Evolutionary conservation across 495 filamentous ascomycete species (phyloP).

Genomic region (Penicillium cinerascens): DNA sequence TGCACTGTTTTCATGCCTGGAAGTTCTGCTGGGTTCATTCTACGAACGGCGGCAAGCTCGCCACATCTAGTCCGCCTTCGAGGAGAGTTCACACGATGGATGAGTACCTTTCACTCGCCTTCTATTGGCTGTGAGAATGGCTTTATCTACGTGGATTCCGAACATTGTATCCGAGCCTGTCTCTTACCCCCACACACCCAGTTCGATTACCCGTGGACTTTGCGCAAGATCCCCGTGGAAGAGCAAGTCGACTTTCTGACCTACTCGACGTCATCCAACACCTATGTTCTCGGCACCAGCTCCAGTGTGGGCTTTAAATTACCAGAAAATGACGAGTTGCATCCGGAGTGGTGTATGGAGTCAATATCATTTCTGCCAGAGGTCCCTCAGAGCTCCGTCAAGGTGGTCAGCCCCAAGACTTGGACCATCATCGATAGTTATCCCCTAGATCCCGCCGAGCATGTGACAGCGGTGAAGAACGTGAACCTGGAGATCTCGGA

Average conservation of each 20-base stretch:
- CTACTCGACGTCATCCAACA: constrained; percentile 68
- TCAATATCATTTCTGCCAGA: constrained; percentile 61
- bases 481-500: constrained; percentile 88
- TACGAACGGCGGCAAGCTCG: constrained; percentile 69
- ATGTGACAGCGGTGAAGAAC: constrained; percentile 74
- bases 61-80: constrained; percentile 72
- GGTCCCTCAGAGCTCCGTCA: constrained; percentile 63
- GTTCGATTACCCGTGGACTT: constrained; percentile 68
- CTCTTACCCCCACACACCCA: constrained; percentile 61
- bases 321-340: constrained; percentile 77
- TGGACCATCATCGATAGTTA: constrained; percentile 72
- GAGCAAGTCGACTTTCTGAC: constrained; percentile 69
- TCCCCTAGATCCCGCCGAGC: constrained; percentile 65
- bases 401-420: constrained; percentile 68
- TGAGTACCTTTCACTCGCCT: constrained; percentile 64
- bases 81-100: constrained; percentile 57
- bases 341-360: constrained; percentile 75
- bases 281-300: constrained; percentile 75
- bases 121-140: constrained; percentile 67
- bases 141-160: constrained; percentile 72
- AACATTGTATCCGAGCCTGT: constrained; percentile 61
- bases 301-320: constrained; percentile 66
- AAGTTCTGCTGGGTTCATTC: constrained; percentile 68
- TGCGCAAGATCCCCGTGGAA: constrained; percentile 63
- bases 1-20: constrained; percentile 80